These are phyloP conservation scores for Iodosphaeria phyllophila DNA, from an alignment of 2,329 filamentous ascomycete genomes.

Conservation along the genomic window DNA sequence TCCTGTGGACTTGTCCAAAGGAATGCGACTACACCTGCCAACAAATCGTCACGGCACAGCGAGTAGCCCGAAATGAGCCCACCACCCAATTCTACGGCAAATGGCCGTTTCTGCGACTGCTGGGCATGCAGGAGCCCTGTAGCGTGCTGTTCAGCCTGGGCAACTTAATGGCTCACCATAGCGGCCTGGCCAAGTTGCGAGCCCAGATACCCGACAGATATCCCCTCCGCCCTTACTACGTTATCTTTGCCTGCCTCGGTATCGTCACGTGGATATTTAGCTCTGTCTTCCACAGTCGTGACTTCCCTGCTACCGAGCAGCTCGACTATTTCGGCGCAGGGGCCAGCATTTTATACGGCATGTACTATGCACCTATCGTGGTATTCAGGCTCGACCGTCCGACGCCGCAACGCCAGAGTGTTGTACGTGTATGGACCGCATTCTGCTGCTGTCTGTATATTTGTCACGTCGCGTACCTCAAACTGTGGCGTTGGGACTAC, in stretches of 20 bases:
- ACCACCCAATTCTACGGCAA: slow-evolving; percentile 94
- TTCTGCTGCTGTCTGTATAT: slow-evolving; percentile 54
- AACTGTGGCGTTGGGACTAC: slow-evolving; percentile 81
- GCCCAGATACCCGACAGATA: slow-evolving; percentile 54
- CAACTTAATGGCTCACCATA: slow-evolving; percentile 73
- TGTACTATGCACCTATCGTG: slow-evolving; percentile 70
- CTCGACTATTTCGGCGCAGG: slow-evolving; percentile 93
- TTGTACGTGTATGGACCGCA: slow-evolving; percentile 58
- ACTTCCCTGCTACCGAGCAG: slow-evolving; percentile 75
- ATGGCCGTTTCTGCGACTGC: slow-evolving; percentile 85
- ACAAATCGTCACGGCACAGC: slow-evolving; percentile 65
- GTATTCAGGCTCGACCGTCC: slow-evolving; percentile 63
- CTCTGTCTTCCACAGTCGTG: slow-evolving; percentile 81
- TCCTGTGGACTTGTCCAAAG: slow-evolving; percentile 79
- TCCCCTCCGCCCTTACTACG: slow-evolving; percentile 62
- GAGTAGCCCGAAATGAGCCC: slow-evolving; percentile 44
- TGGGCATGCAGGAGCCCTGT: slow-evolving; percentile 90
- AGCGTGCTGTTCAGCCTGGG: slow-evolving; percentile 83
- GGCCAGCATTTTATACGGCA: slow-evolving; percentile 72
- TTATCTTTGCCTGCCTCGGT: slow-evolving; percentile 62
- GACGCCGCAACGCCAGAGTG: slow-evolving; percentile 19
- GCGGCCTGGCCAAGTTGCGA: slow-evolving; percentile 55
- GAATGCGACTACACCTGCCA: slow-evolving; percentile 99
- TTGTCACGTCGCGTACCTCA: slow-evolving; percentile 67
- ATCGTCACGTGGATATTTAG: slow-evolving; percentile 74